Conservation (phyloP, 1,284 basidiomycete genomes). For the Phellinidium pouzarii region DNA sequence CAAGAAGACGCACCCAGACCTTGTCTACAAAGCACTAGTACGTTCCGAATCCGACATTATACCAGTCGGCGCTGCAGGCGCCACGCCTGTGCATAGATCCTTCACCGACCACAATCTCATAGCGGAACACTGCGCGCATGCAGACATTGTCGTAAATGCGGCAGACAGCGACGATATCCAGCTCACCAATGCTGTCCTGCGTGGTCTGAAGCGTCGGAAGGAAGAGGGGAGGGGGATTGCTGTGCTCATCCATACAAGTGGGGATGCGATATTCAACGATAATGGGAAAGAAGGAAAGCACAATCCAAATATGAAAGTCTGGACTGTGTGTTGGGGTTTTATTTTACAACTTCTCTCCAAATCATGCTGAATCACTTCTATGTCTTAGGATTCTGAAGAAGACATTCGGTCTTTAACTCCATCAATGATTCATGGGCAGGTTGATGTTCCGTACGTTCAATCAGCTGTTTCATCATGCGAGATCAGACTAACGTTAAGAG, state of each 20-base stretch:
- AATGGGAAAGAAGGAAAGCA: constrained; percentile 16
- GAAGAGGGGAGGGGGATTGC: constrained; percentile 10
- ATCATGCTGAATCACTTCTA: neutral
- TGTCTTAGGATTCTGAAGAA: neutral
- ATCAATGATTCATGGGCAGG: neutral
- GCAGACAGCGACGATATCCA: constrained; percentile 20
- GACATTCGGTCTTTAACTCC: neutral
- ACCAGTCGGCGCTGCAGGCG: neutral
- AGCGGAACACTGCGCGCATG: constrained; percentile 12
- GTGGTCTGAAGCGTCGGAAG: constrained; percentile 18
- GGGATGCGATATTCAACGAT: constrained; percentile 16
- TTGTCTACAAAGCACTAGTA: neutral
- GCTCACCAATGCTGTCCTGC: constrained; percentile 19
- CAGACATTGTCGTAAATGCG: constrained; percentile 22
- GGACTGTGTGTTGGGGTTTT: neutral
- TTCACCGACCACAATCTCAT: constrained; percentile 19
- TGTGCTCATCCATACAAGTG: constrained; percentile 20
- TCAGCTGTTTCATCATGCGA: neutral
- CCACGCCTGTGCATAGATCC: neutral
- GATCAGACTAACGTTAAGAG: neutral
- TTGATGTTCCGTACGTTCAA: neutral
- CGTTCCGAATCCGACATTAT: neutral
- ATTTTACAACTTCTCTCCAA: neutral
- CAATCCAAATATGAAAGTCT: constrained; percentile 9
- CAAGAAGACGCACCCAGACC: neutral